A percentile compares a stretch with the other conserved stretches of the same genome.
Evolutionary conservation across 2,329 filamentous ascomycete species (phyloP).

Genomic region (Alternaria brassicicola): DNA sequence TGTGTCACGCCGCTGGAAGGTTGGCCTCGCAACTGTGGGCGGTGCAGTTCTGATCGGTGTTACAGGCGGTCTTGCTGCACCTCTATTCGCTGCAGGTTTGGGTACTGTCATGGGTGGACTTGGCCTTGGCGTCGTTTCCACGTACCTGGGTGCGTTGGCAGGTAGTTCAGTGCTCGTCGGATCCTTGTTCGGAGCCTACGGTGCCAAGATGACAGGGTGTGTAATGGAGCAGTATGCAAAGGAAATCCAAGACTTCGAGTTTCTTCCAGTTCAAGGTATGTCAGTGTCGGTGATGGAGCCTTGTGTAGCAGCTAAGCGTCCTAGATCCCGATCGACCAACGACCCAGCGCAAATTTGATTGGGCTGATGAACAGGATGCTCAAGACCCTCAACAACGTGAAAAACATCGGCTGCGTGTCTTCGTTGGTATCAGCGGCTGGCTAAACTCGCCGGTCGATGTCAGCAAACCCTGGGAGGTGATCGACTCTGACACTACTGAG

Average conservation of each 20-base stretch:
- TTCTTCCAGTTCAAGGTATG: conserved; percentile 70
- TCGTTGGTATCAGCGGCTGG: conserved; percentile 83
- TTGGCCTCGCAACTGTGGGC: conserved; percentile 83
- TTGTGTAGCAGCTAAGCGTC: not conserved
- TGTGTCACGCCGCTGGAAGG: conserved; percentile 70
- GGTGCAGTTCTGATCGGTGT: conserved; percentile 82
- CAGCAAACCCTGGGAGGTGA: conserved; percentile 73
- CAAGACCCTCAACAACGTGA: conserved; percentile 35
- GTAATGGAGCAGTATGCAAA: conserved; percentile 84
- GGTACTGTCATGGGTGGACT: conserved; percentile 78
- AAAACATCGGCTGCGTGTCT: conserved; percentile 66
- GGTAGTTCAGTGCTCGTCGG: conserved; percentile 81
- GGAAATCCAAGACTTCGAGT: conserved; percentile 86
- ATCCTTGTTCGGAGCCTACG: conserved; percentile 86
- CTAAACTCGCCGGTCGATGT: conserved; percentile 72
- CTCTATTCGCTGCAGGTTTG: conserved; percentile 76
- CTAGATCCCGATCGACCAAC: conserved; percentile 32
- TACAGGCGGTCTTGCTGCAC: conserved; percentile 77
- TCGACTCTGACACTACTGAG: conserved; percentile 71
- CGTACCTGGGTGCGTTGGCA: conserved; percentile 77
- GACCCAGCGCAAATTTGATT: conserved; percentile 27
- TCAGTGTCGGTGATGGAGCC: not conserved
- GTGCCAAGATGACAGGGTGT: conserved; percentile 77
- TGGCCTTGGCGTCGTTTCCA: conserved; percentile 76
- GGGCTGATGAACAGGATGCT: conserved; percentile 35